phyloP scores from a whole-genome alignment of 495 filamentous ascomycete species.

The Neohortaea acidophila region DNA sequence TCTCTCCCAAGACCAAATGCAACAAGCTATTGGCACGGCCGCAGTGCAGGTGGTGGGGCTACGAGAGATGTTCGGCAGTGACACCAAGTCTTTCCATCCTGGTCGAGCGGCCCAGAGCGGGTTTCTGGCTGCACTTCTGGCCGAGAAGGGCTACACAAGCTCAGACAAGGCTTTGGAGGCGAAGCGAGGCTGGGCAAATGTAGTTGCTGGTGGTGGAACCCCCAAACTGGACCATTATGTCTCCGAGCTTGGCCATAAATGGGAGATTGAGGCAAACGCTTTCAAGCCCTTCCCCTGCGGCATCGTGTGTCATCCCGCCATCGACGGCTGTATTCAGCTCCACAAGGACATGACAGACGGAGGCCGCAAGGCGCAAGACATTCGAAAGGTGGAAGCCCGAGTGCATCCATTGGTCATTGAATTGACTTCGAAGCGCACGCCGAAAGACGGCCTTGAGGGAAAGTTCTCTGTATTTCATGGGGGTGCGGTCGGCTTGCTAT shows the following conservation, averaged over 20 bases:
- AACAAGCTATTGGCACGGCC: constrained; percentile 39
- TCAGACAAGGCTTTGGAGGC: constrained; percentile 35
- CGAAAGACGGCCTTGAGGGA: constrained; percentile 35
- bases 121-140: constrained; percentile 36
- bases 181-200: constrained; percentile 38
- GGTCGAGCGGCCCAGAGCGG: constrained; percentile 38
- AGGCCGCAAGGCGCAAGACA: constrained; percentile 15
- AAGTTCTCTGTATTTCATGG: constrained; percentile 43
- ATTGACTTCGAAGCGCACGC: constrained; percentile 36
- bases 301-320: constrained; percentile 41
- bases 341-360: constrained; percentile 26
- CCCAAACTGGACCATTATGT: constrained; percentile 25
- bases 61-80: constrained; percentile 39
- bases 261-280: constrained; percentile 38
- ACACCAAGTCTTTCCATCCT: constrained; percentile 41
- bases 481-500: constrained; percentile 34
- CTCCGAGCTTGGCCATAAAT: constrained; percentile 24
- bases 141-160: constrained; percentile 34
- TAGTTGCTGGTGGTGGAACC: constrained; percentile 29
- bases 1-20: constrained; percentile 26
- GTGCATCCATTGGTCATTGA: constrained; percentile 41
- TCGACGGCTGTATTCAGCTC: constrained; percentile 36
- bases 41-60: constrained; percentile 38
- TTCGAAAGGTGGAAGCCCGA: constrained; percentile 23
- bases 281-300: constrained; percentile 45